Base-by-base conservation (phyloP, 495 filamentous ascomycete species). In the Sordaria brevicollis region DNA sequence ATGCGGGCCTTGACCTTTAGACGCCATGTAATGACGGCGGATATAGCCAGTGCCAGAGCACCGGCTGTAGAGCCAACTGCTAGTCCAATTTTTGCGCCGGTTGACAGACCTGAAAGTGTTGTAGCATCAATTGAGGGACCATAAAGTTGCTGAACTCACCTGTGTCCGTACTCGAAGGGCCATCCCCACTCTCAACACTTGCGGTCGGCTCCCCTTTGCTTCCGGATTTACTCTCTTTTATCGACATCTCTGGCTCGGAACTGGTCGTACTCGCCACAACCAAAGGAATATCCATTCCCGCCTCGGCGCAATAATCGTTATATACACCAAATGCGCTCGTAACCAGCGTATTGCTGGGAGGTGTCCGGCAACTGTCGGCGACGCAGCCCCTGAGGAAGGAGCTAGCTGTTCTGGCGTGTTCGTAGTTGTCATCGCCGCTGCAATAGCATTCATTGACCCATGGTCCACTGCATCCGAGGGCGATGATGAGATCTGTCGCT, bases 401-500 rank as follows among this genome's bases (percentile, higher is more conserved):
- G 3, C 49, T 49, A 10, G 71, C 68, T 8, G 31, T 70, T 1
- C 68, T 70, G 8, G 68, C 71, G 21, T 37, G 34, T 34, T 67
- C 71, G 0, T 35, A 35, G 3, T 67, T 35, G 5, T 33, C 19
- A 19, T 69, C 35, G 10, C 34, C 33, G 5, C 21, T 31, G 65
- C 71, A 72, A 41, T 66, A 72, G 35, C 71, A 72, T 35, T 69
- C 39, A n/a, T 72, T 67, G 21, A 43, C 35, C 33, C 62, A 67
- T 7, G 71, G 71, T 7, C 35, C 3, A 29, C 39, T 68, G 57
- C 71, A 73, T 8, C 71, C 71, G 21, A 70, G 65, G 19, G 15
- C 36, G 7, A 25, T 37, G 4, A 57, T 54, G 9, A 73, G 65
- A 33, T 66, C 71, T 11, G 17, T 19, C 17, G 33, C 34, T 11